Percentiles rank a stretch among this genome's conserved stretches.
These are phyloP conservation scores for Colletotrichum theobromicola DNA, from an alignment of 2,329 filamentous ascomycete genomes.

Conservation along the genomic window DNA sequence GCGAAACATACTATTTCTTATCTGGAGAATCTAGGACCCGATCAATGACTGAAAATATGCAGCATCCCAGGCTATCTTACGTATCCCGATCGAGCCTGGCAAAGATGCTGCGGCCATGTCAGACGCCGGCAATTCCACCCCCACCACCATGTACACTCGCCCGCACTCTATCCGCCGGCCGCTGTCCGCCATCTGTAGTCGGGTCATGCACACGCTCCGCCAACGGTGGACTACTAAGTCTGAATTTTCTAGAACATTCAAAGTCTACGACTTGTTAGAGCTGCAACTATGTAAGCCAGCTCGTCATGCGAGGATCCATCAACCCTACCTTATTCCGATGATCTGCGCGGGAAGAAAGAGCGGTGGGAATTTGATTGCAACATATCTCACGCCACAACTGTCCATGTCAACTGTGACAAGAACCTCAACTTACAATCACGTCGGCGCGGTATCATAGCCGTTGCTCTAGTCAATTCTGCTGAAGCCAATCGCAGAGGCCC, in stretches of 20 bases:
- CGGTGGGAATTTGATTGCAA: slow-evolving; percentile 10
- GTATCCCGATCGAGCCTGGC: neutral
- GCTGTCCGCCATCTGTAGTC: neutral
- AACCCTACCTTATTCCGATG: neutral
- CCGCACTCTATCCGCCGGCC: neutral
- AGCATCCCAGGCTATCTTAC: slow-evolving; percentile 6
- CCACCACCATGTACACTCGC: neutral
- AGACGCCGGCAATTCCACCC: slow-evolving; percentile 3
- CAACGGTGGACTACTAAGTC: neutral
- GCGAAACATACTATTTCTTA: neutral
- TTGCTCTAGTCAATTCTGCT: neutral
- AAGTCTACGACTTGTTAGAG: slow-evolving; percentile 3
- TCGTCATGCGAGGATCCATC: slow-evolving; percentile 11
- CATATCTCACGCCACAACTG: slow-evolving; percentile 5
- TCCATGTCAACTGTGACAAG: neutral
- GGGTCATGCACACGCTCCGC: slow-evolving; percentile 18
- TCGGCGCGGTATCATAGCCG: neutral
- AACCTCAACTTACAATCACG: neutral
- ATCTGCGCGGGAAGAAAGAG: slow-evolving; percentile 16
- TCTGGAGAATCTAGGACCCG: neutral
- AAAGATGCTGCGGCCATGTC: neutral
- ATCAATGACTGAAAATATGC: neutral
- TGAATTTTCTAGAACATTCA: slow-evolving; percentile 1
- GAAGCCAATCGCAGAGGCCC: neutral
- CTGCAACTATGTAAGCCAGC: slow-evolving; percentile 14